These are phyloP conservation scores for Vitis labrusca DNA, from an alignment of 164 flowering plant genomes.

Conservation along the genomic window DNA sequence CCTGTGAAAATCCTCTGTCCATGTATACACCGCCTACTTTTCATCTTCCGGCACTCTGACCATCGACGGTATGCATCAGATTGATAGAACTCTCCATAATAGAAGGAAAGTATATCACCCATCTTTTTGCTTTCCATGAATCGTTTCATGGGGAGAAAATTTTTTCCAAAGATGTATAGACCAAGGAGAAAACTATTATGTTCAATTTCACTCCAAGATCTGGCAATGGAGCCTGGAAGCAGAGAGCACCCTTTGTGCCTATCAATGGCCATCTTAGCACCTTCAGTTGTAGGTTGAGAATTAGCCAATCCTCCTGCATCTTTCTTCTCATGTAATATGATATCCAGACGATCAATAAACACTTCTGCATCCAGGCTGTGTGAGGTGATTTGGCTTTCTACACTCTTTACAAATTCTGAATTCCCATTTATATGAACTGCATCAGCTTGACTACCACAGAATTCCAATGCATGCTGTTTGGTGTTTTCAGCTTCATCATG, in stretches of 20 bases:
- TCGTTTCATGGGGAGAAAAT: conserved; percentile 19
- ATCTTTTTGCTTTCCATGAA: conserved; percentile 24
- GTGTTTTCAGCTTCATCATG: conserved; percentile 6
- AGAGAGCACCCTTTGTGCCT: conserved; percentile 3
- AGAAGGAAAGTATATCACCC: conserved; percentile 24
- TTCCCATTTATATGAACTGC: background rate
- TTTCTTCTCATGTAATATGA: background rate
- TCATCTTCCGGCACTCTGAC: conserved; percentile 16
- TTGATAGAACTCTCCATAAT: conserved; percentile 26
- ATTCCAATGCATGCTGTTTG: background rate
- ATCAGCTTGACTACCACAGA: background rate
- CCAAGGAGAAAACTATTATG: conserved; percentile 18
- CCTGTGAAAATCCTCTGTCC: conserved; percentile 21
- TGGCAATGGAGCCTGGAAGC: conserved; percentile 12
- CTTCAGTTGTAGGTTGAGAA: conserved; percentile 1
- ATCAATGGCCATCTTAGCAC: conserved; percentile 1
- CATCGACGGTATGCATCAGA: conserved; percentile 18
- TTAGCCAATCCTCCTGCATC: background rate
- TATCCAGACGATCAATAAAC: background rate
- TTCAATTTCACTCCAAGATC: conserved; percentile 22
- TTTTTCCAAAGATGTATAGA: conserved; percentile 31
- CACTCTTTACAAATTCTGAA: conserved; percentile 2
- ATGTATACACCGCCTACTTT: conserved; percentile 14
- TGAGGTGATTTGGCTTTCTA: conserved; percentile 12
- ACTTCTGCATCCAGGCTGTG: conserved; percentile 1